Evolutionary conservation across 345 rosid genomes (phyloP), one percentile per base, ranked within the genome.

Genomic region (Corchorus capsularis): DNA sequence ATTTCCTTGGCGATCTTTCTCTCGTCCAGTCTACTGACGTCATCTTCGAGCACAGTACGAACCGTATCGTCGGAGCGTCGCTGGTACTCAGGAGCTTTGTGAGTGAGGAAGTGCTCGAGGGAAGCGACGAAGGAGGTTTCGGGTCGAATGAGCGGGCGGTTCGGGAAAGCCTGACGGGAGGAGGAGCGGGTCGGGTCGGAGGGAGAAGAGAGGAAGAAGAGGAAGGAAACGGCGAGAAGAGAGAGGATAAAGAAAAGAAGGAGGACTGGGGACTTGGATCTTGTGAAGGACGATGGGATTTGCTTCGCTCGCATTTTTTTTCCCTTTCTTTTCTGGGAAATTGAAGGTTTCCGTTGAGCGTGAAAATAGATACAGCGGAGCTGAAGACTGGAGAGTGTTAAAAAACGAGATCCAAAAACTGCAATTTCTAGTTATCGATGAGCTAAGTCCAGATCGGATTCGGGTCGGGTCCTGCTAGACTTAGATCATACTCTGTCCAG

Each of bases 61-160:
- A 63, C 84, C 16, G 93, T 86, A 35, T 88, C 92, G 32, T 90
- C 97, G 45, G 87, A 70, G 6, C 80, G 46, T 17, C 59, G 78
- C 4, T 81, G 32, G 15, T 59, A 80, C n/a, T 4, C 69, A 15
- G 75, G 76, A 1, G 86, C 62, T 8, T 78, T 79, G 1, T 52
- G 80, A 45, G 87, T 59, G 27, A 96, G 84, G 77, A 92, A 90
- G 34, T 69, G 85, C 71, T 87, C 92, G 37, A 96, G 92, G 60
- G 99, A 90, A 71, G 84, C 62, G n/a, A 90, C 84, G 76, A 92
- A 92, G 76, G 97, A 93, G 64, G 95, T 90, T 70, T 89, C 86
- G 4, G 90, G 82, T 43, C 27, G 70, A 71, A 59, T 2, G 1
- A 39, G 27, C 67, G 45, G 74, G 45, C 27, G 22, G 43, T 39